Evolutionary conservation across 805 yeast genomes (phyloP).

Genomic region (Metschnikowia reukaufii): DNA sequence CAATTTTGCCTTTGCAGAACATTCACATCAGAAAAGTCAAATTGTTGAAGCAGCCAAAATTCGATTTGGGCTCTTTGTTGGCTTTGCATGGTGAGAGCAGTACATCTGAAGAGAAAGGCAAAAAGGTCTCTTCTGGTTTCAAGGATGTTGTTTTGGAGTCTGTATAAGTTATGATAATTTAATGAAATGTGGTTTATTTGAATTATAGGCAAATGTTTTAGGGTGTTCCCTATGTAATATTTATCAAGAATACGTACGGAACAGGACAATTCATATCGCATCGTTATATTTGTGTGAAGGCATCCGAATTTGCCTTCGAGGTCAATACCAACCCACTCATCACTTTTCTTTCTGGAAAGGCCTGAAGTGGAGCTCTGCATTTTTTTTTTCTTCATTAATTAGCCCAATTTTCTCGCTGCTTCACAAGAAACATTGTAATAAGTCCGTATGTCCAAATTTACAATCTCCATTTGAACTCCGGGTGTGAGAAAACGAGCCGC

Average conservation of each 20-base stretch:
- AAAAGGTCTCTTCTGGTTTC: slow-evolving; percentile 97
- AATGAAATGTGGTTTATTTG: slow-evolving; percentile 7
- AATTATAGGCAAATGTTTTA: neutral
- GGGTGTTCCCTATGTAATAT: neutral
- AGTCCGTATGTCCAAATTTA: too few species aligned
- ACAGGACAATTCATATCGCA: too few species aligned
- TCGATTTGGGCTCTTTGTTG: slow-evolving; percentile 94
- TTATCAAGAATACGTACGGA: too few species aligned
- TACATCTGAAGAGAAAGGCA: slow-evolving; percentile 83
- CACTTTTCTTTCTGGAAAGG: too few species aligned
- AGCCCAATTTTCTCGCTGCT: too few species aligned
- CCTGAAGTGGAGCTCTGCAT: too few species aligned
- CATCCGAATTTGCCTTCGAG: too few species aligned
- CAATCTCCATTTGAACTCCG: neutral
- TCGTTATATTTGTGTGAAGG: too few species aligned
- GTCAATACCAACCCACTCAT: too few species aligned
- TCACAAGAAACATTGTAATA: too few species aligned
- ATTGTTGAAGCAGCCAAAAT: slow-evolving; percentile 97
- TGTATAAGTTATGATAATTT: slow-evolving; percentile 52
- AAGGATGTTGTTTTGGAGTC: slow-evolving; percentile 98
- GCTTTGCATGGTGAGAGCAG: slow-evolving; percentile 96
- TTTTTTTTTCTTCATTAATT: too few species aligned
- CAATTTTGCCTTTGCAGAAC: slow-evolving; percentile 96
- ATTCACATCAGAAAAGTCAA: slow-evolving; percentile 98
- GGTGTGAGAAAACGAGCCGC: neutral